These are phyloP conservation scores for Leccinellum luteum DNA, from an alignment of 768 basidiomycete species.

Conservation along the genomic window DNA sequence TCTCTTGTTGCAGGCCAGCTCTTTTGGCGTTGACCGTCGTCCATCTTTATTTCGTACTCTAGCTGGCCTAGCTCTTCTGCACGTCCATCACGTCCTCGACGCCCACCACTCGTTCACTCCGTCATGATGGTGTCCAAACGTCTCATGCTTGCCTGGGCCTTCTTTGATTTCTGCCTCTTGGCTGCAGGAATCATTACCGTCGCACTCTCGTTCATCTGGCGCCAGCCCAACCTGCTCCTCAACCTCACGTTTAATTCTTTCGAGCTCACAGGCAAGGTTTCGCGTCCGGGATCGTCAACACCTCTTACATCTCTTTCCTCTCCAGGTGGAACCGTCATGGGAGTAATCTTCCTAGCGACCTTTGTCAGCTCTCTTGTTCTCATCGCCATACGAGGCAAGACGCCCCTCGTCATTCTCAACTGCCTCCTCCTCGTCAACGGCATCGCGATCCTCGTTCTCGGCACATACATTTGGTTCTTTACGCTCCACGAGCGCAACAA, in stretches of 20 bases:
- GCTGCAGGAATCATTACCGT: constrained; percentile 66
- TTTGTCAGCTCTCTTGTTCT: constrained; percentile 70
- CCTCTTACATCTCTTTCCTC: background rate
- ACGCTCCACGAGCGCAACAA: constrained; percentile 70
- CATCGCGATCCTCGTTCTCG: constrained; percentile 58
- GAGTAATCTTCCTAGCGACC: constrained; percentile 62
- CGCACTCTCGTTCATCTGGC: constrained; percentile 70
- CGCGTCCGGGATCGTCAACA: background rate
- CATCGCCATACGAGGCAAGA: constrained; percentile 64
- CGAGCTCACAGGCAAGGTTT: constrained; percentile 57
- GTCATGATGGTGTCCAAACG: constrained; percentile 65
- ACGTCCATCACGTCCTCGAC: background rate
- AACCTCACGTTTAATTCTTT: constrained; percentile 63
- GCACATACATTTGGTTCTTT: constrained; percentile 78
- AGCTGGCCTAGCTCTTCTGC: constrained; percentile 38
- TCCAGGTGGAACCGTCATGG: constrained; percentile 69
- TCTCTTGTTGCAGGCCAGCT: constrained; percentile 41
- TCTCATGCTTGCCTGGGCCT: constrained; percentile 69
- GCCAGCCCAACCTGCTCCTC: constrained; percentile 61
- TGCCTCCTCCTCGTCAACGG: constrained; percentile 67
- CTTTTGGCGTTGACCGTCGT: constrained; percentile 71
- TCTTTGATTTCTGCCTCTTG: constrained; percentile 68
- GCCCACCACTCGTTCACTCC: background rate
- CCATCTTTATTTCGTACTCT: constrained; percentile 36
- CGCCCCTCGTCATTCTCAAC: constrained; percentile 74